Percentiles rank a stretch among this genome's conserved stretches.
phyloP scores from a whole-genome alignment of 306 rosid species.

The Cicer cuneatum region DNA sequence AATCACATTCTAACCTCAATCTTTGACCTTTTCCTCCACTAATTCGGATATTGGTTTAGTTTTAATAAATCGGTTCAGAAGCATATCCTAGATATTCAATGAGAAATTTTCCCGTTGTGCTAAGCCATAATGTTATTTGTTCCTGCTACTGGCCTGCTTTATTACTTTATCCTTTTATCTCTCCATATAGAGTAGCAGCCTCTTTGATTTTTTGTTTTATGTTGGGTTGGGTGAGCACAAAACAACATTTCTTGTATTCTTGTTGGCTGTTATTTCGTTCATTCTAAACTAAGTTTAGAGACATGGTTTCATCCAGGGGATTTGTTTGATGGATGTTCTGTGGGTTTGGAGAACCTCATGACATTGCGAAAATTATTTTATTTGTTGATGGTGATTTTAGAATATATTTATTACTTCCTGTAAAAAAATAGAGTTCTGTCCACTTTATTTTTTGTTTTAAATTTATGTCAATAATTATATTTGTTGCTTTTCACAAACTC shows the following conservation, averaged over 20 bases:
- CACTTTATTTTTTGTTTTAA: not conserved
- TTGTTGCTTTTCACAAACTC: not conserved
- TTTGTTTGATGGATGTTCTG: slow-evolving; percentile 5
- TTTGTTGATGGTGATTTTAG: not conserved
- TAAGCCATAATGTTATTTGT: not conserved
- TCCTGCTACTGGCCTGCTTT: slow-evolving; percentile 10
- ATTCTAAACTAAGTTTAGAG: not conserved
- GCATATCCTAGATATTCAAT: not conserved
- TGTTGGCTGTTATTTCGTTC: not conserved
- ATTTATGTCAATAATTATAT: not conserved
- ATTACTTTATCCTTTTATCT: not conserved
- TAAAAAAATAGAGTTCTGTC: not conserved
- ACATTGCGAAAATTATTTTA: slow-evolving; percentile 10
- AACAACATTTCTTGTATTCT: not conserved
- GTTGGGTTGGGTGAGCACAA: not conserved
- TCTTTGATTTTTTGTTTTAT: slow-evolving; percentile 15
- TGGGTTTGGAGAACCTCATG: slow-evolving; percentile 27
- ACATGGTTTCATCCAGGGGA: not conserved
- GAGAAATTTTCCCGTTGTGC: not conserved
- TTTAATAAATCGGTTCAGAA: slow-evolving; percentile 10
- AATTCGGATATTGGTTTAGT: not conserved
- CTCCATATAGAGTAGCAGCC: not conserved
- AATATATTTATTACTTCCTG: not conserved
- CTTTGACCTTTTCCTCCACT: not conserved
- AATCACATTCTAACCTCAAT: not conserved